phyloP scores from a whole-genome alignment of 805 yeast species.

The Yamadazyma olivae region DNA sequence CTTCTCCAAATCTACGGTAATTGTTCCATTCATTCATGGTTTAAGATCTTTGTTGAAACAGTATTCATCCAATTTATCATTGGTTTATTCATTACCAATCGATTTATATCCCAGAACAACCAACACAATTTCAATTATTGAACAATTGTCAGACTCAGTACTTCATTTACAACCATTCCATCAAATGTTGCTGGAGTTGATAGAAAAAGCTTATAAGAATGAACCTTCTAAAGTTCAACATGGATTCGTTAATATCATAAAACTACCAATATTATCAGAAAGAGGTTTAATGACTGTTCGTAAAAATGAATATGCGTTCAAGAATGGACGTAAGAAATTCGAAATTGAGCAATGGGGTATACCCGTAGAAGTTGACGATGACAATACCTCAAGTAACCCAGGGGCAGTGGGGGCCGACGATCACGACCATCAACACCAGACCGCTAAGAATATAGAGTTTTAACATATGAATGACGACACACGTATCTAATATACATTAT shows the following conservation, averaged over 20 bases:
- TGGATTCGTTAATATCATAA: constrained; percentile 75
- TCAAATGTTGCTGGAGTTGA: constrained; percentile 61
- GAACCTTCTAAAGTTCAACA: constrained; percentile 79
- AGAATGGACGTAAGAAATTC: constrained; percentile 76
- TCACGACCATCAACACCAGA: constrained; percentile 15
- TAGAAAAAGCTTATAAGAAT: constrained; percentile 67
- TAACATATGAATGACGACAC: constrained; percentile 2
- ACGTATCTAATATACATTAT: background rate
- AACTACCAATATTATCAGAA: constrained; percentile 69
- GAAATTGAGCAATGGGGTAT: constrained; percentile 96
- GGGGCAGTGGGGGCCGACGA: background rate
- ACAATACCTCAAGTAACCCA: no score
- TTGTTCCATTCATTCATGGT: constrained; percentile 60
- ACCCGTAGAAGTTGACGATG: constrained; percentile 82
- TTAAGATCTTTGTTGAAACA: constrained; percentile 52
- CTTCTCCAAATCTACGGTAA: constrained; percentile 41
- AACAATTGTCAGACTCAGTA: constrained; percentile 62
- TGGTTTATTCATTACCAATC: constrained; percentile 56
- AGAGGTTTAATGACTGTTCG: constrained; percentile 77
- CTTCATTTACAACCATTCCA: constrained; percentile 79
- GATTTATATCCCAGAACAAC: constrained; percentile 61
- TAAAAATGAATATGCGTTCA: constrained; percentile 78
- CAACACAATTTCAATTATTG: constrained; percentile 47
- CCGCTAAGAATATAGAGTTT: constrained; percentile 35
- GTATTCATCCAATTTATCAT: constrained; percentile 42